Evolutionary conservation across 108 stramenopile genomes (phyloP).

Genomic region (Cyclotella choctawhatcheeana): DNA sequence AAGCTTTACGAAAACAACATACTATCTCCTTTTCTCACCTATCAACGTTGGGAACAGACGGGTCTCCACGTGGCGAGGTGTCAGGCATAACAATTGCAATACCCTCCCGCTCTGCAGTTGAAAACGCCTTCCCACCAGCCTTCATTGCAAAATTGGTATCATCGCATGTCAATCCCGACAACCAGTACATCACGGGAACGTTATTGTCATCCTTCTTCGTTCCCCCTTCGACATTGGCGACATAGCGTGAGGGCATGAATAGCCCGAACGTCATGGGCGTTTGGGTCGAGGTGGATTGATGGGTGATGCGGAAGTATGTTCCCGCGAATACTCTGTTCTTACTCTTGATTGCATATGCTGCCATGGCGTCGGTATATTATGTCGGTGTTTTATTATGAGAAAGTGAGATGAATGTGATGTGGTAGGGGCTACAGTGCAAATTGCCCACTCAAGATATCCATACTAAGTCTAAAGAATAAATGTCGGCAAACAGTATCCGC

Average conservation of each 20-base stretch:
- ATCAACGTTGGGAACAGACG: conserved; percentile 76
- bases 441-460: no score
- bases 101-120: conserved; percentile 71
- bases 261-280: conserved; percentile 80
- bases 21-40: conserved; percentile 16
- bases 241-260: conserved; percentile 60
- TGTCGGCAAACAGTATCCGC: no score
- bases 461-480: no score
- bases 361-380: neutral
- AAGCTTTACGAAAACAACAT: no score
- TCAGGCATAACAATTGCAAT: conserved; percentile 96
- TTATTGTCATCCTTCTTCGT: conserved; percentile 46
- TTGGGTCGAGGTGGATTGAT: conserved; percentile 66
- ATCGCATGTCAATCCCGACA: conserved; percentile 96
- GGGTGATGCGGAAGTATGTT: conserved; percentile 73
- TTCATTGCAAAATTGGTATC: conserved; percentile 96
- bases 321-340: conserved; percentile 66
- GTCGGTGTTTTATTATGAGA: neutral
- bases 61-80: conserved; percentile 93
- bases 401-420: no score
- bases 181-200: conserved; percentile 78
- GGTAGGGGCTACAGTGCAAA: no score
- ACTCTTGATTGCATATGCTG: conserved; percentile 58
- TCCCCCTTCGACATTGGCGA: conserved; percentile 14
- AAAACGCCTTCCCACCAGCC: conserved; percentile 77